Conservation (phyloP, 768 basidiomycete genomes). For the Amanita pallidorosea region DNA sequence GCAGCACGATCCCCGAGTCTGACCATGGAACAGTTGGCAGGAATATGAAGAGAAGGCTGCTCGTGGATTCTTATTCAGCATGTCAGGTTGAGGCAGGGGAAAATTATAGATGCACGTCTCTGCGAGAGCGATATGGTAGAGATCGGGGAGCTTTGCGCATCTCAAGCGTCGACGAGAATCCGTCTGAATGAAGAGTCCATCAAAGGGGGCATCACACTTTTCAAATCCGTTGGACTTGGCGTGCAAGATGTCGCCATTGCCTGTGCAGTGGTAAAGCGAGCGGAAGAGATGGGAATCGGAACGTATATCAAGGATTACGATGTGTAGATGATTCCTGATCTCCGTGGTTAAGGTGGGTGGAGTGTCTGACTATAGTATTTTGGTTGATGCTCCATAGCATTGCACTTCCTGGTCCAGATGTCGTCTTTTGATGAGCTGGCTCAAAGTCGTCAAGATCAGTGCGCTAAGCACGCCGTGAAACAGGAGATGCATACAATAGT, state of each 20-base stretch:
- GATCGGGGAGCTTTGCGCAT: slow-evolving; percentile 49
- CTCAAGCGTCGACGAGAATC: background rate
- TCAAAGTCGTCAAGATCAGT: too few relatives aligned
- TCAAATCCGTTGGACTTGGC: slow-evolving; percentile 83
- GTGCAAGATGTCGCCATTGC: slow-evolving; percentile 85
- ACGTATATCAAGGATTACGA: slow-evolving; percentile 38
- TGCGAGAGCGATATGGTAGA: slow-evolving; percentile 38
- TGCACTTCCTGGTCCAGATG: too few relatives aligned
- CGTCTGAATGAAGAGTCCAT: background rate
- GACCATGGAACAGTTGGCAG: too few relatives aligned
- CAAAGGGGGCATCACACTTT: slow-evolving; percentile 56
- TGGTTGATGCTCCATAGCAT: too few relatives aligned
- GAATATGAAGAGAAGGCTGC: slow-evolving; percentile 27
- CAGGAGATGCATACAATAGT: too few relatives aligned
- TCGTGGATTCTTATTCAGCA: slow-evolving; percentile 68
- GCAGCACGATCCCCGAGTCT: background rate
- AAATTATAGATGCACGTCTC: slow-evolving; percentile 47
- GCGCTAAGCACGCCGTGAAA: too few relatives aligned
- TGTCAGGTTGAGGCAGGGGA: slow-evolving; percentile 79
- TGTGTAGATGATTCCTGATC: background rate
- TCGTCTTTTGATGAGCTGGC: too few relatives aligned
- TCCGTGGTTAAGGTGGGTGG: too few relatives aligned
- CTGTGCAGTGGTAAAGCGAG: slow-evolving; percentile 50
- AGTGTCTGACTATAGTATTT: too few relatives aligned
- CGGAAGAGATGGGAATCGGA: slow-evolving; percentile 42